Conservation (phyloP, 1,139 yeast species). For the Sugiyamaella castrensis region DNA sequence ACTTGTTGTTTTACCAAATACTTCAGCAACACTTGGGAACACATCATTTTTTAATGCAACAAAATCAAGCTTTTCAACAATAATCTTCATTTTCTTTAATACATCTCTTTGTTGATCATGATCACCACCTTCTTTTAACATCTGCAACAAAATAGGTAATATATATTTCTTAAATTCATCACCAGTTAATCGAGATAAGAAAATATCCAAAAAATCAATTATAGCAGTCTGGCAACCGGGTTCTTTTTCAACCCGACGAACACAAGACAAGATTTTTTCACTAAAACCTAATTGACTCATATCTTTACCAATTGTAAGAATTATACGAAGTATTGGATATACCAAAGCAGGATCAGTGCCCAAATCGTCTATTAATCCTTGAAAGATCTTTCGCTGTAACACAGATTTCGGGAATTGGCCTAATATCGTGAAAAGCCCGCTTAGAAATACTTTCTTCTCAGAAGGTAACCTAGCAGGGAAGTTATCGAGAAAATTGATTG, state of each 20-base stretch:
- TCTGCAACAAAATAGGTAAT: slow-evolving; percentile 37
- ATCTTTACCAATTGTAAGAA: slow-evolving; percentile 57
- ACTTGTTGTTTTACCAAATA: slow-evolving; percentile 81
- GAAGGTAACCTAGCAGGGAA: slow-evolving; percentile 68
- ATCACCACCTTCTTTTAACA: slow-evolving; percentile 33
- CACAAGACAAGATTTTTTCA: slow-evolving; percentile 59
- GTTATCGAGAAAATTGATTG: slow-evolving; percentile 80
- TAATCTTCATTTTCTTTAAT: slow-evolving; percentile 45
- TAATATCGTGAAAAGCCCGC: slow-evolving; percentile 58
- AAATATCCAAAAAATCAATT: slow-evolving; percentile 52
- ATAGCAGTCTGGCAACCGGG: slow-evolving; percentile 52
- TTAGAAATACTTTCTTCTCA: slow-evolving; percentile 68
- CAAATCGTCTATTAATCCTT: slow-evolving; percentile 53
- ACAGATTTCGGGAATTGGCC: slow-evolving; percentile 69
- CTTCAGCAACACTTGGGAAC: slow-evolving; percentile 66
- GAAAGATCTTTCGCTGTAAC: slow-evolving; percentile 69
- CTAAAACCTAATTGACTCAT: slow-evolving; percentile 75
- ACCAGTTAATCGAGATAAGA: slow-evolving; percentile 52
- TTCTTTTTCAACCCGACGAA: slow-evolving; percentile 45
- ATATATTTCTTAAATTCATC: slow-evolving; percentile 40
- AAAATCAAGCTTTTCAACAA: slow-evolving; percentile 58
- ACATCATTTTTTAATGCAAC: slow-evolving; percentile 69
- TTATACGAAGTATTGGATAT: slow-evolving; percentile 53
- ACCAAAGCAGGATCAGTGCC: slow-evolving; percentile 50
- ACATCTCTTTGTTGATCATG: slow-evolving; percentile 56